Evolutionary conservation across 2,329 filamentous ascomycete species (phyloP), one percentile per base, ranked within the genome.

Genomic region (Hymenoscyphus scutula): DNA sequence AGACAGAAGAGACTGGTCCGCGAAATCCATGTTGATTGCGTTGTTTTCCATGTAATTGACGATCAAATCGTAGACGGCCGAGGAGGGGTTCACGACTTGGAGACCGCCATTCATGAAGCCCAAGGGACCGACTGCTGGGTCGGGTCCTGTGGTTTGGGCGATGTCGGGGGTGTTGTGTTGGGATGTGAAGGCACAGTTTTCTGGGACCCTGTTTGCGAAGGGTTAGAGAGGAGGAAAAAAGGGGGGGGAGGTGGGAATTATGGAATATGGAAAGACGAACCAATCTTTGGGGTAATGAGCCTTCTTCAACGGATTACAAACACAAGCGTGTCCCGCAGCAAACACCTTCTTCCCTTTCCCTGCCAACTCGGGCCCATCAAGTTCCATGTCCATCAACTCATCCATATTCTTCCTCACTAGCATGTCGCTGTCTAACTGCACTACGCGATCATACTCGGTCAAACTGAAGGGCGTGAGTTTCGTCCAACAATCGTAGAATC

Each of bases 361-460:
- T 1, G 70, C 78, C 63, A 80, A 63, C 51, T 77, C 78, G 0
- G 84, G 79, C 23, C 78, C 72, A 75, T 94, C 90, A 54, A 96
- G 83, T 65, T 84, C 79, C 57, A 96, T 70, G n/a, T 91, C 86
- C 91, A 96, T 96, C 68, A 96, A 79, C 78, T 96, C 92, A 74
- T 96, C 92, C 90, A 97, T 96, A 76, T 96, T 96, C 71, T 82
- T 82, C 67, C 88, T 77, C 7, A 91, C 86, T 58, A 96, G 78
- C 92, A 96, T 96, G 78, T 97, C 92, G 72, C 88, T 89, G 77
- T 97, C 92, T 60, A 97, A 82, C 77, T 92, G 89, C 38, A 96
- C 89, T 37, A 96, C 85, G 48, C 92, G 84, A 29, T 88, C 82
- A 77, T 93, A 96, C 74, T 93, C 86, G 19, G 82, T 82, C 34